Evolutionary conservation across 2,329 filamentous ascomycete species (phyloP).

Genomic region (Xylariomycetidae sp.): DNA sequence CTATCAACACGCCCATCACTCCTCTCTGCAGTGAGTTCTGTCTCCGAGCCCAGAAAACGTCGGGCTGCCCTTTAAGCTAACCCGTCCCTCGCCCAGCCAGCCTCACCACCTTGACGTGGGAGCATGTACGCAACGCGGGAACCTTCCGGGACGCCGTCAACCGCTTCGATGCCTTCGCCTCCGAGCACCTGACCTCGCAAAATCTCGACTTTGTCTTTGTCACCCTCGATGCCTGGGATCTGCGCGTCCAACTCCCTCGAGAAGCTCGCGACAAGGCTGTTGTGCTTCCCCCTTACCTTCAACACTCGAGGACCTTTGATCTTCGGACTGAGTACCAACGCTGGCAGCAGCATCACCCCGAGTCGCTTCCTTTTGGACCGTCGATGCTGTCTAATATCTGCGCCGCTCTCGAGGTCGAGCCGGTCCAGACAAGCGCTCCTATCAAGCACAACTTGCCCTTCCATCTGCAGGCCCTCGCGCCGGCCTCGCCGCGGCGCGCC

Average conservation of each 20-base stretch:
- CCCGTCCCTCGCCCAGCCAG: slow-evolving; percentile 59
- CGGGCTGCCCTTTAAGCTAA: slow-evolving; percentile 12
- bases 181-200: slow-evolving; percentile 83
- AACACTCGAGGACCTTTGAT: slow-evolving; percentile 96
- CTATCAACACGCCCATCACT: slow-evolving; percentile 97
- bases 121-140: slow-evolving; percentile 95
- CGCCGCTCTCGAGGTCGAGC: slow-evolving; percentile 94
- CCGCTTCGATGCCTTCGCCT: slow-evolving; percentile 89
- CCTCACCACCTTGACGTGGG: slow-evolving; percentile 96
- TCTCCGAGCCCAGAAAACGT: no score
- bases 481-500: slow-evolving; percentile 88
- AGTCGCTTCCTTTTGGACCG: slow-evolving; percentile 93
- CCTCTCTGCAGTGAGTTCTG: slow-evolving; percentile 98
- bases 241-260: slow-evolving; percentile 93
- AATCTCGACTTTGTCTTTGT: slow-evolving; percentile 98
- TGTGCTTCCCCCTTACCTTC: slow-evolving; percentile 90
- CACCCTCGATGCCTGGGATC: slow-evolving; percentile 96
- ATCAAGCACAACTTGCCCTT: slow-evolving; percentile 99
- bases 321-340: slow-evolving; percentile 95
- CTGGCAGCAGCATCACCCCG: slow-evolving; percentile 97
- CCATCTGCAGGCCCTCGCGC: slow-evolving; percentile 91
- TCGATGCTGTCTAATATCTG: slow-evolving; percentile 97
- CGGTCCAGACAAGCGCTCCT: slow-evolving; percentile 92
- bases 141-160: slow-evolving; percentile 96
- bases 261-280: slow-evolving; percentile 98